phyloP scores from a whole-genome alignment of 2,329 filamentous ascomycete species.

The Teratosphaeria destructans region DNA sequence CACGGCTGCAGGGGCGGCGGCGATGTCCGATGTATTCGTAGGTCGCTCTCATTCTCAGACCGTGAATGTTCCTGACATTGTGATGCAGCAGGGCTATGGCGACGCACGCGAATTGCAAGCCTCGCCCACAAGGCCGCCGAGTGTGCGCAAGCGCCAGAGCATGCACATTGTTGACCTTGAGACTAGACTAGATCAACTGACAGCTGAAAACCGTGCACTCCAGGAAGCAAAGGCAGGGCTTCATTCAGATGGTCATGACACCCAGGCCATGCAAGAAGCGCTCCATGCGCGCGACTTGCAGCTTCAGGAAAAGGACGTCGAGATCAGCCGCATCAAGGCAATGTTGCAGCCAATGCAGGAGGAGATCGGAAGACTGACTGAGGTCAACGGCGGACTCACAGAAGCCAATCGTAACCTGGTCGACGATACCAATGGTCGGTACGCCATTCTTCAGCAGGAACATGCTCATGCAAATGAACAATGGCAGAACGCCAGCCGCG shows the following conservation, averaged over 20 bases:
- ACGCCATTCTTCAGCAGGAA: conserved; percentile 56
- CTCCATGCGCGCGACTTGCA: conserved; percentile 56
- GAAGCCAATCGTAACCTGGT: conserved; percentile 69
- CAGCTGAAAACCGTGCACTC: conserved; percentile 73
- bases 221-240: conserved; percentile 45
- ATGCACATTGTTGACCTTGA: conserved; percentile 92
- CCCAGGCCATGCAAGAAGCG: conserved; percentile 39
- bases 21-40: conserved; percentile 91
- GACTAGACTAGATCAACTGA: conserved; percentile 69
- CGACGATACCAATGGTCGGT: conserved; percentile 62
- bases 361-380: conserved; percentile 68
- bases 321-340: conserved; percentile 66
- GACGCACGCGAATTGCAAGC: conserved; percentile 78
- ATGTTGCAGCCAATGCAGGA: conserved; percentile 70
- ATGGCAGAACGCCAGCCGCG: conserved; percentile 49
- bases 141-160: conserved; percentile 92
- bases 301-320: conserved; percentile 70
- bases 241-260: conserved; percentile 32
- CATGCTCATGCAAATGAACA: conserved; percentile 45
- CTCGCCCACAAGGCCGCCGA: conserved; percentile 87
- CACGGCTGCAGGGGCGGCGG: conserved; percentile 71
- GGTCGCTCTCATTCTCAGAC: conserved; percentile 47
- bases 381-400: conserved; percentile 70
- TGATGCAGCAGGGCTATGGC: conserved; percentile 75
- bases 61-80: conserved; percentile 10